These are phyloP conservation scores for Phytophthora sp. DNA, from an alignment of 352 stramenopile species.

Conservation along the genomic window DNA sequence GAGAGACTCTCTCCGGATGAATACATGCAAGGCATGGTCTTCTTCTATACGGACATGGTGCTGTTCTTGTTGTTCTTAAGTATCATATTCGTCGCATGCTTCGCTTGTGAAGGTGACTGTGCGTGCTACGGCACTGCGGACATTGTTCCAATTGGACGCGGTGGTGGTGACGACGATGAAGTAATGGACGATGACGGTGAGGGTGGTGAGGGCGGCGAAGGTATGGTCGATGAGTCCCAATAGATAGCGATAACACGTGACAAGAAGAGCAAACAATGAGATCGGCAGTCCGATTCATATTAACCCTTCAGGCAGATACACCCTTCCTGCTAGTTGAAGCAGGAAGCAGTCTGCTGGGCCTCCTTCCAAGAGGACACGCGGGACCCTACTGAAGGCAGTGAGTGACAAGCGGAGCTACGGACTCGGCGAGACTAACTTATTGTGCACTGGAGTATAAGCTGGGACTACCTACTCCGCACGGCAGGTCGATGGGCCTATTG, in stretches of 20 bases:
- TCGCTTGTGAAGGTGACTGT: constrained; percentile 79
- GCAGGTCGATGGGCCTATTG: not conserved
- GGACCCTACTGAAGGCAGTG: no score
- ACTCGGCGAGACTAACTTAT: no score
- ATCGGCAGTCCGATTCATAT: constrained; percentile 8
- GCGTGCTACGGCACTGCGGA: constrained; percentile 76
- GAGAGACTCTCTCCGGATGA: constrained; percentile 75
- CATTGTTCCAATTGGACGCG: constrained; percentile 55
- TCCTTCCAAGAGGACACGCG: not conserved
- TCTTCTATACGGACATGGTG: constrained; percentile 87
- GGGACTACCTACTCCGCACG: not conserved
- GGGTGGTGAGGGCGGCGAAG: not conserved
- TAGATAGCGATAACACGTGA: constrained; percentile 4
- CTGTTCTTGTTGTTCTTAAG: constrained; percentile 80
- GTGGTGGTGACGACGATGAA: constrained; percentile 36
- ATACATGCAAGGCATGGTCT: constrained; percentile 87
- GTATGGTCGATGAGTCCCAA: not conserved
- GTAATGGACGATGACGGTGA: constrained; percentile 14
- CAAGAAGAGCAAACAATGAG: constrained; percentile 1
- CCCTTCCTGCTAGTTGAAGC: not conserved
- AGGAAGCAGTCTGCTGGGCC: not conserved
- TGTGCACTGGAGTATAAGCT: not conserved
- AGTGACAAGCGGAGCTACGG: no score
- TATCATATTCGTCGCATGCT: constrained; percentile 81
- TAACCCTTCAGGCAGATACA: not conserved